Base-by-base conservation (phyloP, 768 basidiomycete species). In the Auricularia heimuer region DNA sequence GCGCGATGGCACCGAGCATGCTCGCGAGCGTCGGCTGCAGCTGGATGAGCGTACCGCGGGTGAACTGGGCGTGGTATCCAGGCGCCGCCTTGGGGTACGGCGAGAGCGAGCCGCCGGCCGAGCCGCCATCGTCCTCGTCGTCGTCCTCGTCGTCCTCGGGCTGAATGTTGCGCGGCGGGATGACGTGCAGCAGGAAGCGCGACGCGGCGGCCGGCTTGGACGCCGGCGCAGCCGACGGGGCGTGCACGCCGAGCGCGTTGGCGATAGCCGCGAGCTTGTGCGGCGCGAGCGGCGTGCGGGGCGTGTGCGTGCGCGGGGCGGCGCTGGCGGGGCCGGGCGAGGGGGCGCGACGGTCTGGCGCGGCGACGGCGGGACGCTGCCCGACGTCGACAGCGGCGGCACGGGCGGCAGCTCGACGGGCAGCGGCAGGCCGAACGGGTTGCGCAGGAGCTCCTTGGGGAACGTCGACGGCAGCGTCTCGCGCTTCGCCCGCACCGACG, bases 1-100 rank as follows among this genome's bases (percentile, higher is more conserved):
- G 88, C 14, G 95, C 94, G 62, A 98, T 97, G 6, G 92, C 90
- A 24, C 80, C 79, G 10, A 97, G 77, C 73, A 97, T 95, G 0
- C 86, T 82, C 51, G 92, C 87, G 1, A 98, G 77, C 0, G 88
- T 92, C 4, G 94, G 80, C 72, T 94, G 85, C 0, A 98, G 80
- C 0, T 94, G 89, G 3, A 98, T 83, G 12, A 98, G 80, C n/a
- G 85, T 87, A 7, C 95, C 95, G 34, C 95, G 84, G 14, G 84
- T 83, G 71, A 92, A 91, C 62, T 89, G 87, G 18, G 83, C 79
- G 67, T 91, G 88, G 69, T 90, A 90, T n/a, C 88, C 88, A 4
- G 88, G 86, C 1, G 88, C 85, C 61, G 76, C 77, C 3, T 81
- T 70, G 3, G 85, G 83, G 51, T 82, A 82, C 3, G 81, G 83